Conservation (phyloP, 2,329 filamentous ascomycete genomes). For the Penicillium aurantiogriseum region DNA sequence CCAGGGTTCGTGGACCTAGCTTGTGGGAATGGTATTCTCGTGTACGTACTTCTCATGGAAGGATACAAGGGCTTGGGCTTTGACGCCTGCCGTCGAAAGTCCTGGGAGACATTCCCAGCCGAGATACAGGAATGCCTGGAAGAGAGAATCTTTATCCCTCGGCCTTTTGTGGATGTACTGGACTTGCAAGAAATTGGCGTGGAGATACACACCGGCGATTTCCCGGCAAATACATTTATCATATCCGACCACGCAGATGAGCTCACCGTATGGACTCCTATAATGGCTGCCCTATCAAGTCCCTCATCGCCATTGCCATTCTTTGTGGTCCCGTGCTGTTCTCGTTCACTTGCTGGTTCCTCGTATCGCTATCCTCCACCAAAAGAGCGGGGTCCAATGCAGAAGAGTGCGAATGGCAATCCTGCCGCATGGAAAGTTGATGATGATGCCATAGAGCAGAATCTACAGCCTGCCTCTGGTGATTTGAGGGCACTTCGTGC, state of each 20-base stretch:
- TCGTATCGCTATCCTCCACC: slow-evolving; percentile 58
- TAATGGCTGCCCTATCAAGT: slow-evolving; percentile 66
- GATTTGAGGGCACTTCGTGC: slow-evolving; percentile 43
- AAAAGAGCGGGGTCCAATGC: slow-evolving; percentile 36
- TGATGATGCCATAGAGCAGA: slow-evolving; percentile 16
- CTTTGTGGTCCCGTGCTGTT: slow-evolving; percentile 93
- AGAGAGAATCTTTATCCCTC: slow-evolving; percentile 62
- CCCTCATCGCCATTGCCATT: slow-evolving; percentile 68
- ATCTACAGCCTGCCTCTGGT: slow-evolving; percentile 36
- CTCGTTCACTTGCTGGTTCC: slow-evolving; percentile 76
- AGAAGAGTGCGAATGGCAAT: slow-evolving; percentile 32
- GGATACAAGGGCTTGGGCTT: slow-evolving; percentile 88
- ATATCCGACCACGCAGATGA: slow-evolving; percentile 97
- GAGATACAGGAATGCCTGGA: slow-evolving; percentile 52
- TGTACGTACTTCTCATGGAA: slow-evolving; percentile 76
- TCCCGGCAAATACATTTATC: slow-evolving; percentile 77
- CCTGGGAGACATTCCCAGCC: slow-evolving; percentile 71
- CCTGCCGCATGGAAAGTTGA: slow-evolving; percentile 15
- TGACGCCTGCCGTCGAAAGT: slow-evolving; percentile 80
- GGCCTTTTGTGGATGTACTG: slow-evolving; percentile 41
- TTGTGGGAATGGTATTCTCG: slow-evolving; percentile 89
- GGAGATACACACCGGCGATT: slow-evolving; percentile 56
- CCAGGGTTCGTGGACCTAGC: slow-evolving; percentile 95
- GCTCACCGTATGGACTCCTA: slow-evolving; percentile 90
- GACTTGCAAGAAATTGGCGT: slow-evolving; percentile 16